phyloP scores from a whole-genome alignment of 768 basidiomycete species.

The Cystofilobasidium capitatum region DNA sequence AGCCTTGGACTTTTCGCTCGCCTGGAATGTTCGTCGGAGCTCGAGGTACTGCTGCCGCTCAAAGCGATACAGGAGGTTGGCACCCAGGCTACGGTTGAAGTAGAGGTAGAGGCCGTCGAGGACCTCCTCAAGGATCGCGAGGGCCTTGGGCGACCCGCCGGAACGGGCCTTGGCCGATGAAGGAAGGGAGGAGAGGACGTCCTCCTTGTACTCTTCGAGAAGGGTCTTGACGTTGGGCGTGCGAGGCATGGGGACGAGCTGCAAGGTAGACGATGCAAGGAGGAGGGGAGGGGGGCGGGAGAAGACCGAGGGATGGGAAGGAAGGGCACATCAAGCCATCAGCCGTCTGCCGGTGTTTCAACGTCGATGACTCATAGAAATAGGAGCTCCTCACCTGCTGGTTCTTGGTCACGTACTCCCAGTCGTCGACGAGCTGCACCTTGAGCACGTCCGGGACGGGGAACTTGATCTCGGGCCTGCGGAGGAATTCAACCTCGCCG shows the following conservation, averaged over 20 bases:
- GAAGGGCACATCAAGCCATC: not conserved
- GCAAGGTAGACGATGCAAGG: slow-evolving; percentile 5
- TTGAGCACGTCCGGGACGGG: slow-evolving; percentile 84
- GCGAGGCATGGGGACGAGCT: slow-evolving; percentile 79
- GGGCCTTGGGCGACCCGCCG: slow-evolving; percentile 45
- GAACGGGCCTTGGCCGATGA: not conserved
- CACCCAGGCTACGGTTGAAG: slow-evolving; percentile 77
- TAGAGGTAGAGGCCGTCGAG: slow-evolving; percentile 77
- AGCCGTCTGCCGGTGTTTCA: not conserved
- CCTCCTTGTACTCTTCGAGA: slow-evolving; percentile 63
- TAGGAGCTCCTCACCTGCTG: slow-evolving; percentile 53
- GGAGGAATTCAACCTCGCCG: slow-evolving; percentile 62
- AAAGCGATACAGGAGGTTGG: slow-evolving; percentile 84
- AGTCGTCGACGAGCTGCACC: slow-evolving; percentile 83
- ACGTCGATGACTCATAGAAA: not conserved
- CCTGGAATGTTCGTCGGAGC: slow-evolving; percentile 61
- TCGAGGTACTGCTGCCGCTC: slow-evolving; percentile 88
- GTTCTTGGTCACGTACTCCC: slow-evolving; percentile 95
- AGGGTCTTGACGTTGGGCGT: slow-evolving; percentile 66
- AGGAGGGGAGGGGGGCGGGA: not conserved
- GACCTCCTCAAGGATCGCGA: slow-evolving; percentile 64
- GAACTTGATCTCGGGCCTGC: slow-evolving; percentile 82
- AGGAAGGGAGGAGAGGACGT: slow-evolving; percentile 37
- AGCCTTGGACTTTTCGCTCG: slow-evolving; percentile 49
- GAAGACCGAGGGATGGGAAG: not conserved